Conservation (phyloP, 2,329 filamentous ascomycete genomes). For the Fusarium caatingaense region DNA sequence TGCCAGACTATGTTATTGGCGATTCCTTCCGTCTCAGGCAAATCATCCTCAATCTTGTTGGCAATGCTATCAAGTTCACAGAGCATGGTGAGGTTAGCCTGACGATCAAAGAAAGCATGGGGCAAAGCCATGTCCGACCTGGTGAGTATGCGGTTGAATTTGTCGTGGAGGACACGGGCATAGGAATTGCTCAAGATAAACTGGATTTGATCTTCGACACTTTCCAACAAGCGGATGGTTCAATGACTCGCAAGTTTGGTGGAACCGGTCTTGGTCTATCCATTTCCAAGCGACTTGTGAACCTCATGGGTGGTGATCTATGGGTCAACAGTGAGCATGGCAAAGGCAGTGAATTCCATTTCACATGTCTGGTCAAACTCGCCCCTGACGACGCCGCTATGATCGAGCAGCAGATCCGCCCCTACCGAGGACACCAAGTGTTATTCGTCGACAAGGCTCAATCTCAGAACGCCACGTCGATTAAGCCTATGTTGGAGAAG, state of each 20-base stretch:
- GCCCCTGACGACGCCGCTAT: conserved; percentile 81
- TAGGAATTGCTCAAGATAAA: conserved; percentile 95
- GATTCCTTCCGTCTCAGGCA: conserved; percentile 96
- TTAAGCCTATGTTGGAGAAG: conserved; percentile 79
- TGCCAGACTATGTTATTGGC: conserved; percentile 94
- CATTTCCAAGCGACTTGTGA: conserved; percentile 94
- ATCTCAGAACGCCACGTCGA: conserved; percentile 79
- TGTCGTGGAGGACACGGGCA: conserved; percentile 94
- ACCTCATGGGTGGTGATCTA: conserved; percentile 94
- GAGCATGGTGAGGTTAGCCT: conserved; percentile 96
- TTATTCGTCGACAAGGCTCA: conserved; percentile 94
- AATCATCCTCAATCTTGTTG: conserved; percentile 96
- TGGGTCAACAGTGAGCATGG: conserved; percentile 96
- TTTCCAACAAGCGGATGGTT: conserved; percentile 97
- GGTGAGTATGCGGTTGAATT: conserved; percentile 96
- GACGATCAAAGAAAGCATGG: conserved; percentile 78
- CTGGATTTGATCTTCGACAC: conserved; percentile 98
- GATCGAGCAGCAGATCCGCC: conserved; percentile 84
- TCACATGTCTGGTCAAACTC: conserved; percentile 90
- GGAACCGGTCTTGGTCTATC: conserved; percentile 93
- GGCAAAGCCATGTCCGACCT: conserved; percentile 70
- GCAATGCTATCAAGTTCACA: conserved; percentile 99
- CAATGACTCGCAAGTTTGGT: conserved; percentile 94
- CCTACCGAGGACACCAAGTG: conserved; percentile 93
- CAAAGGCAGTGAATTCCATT: conserved; percentile 93